Evolutionary conservation across 1,284 basidiomycete genomes (phyloP).

Genomic region (Malassezia japonica): DNA sequence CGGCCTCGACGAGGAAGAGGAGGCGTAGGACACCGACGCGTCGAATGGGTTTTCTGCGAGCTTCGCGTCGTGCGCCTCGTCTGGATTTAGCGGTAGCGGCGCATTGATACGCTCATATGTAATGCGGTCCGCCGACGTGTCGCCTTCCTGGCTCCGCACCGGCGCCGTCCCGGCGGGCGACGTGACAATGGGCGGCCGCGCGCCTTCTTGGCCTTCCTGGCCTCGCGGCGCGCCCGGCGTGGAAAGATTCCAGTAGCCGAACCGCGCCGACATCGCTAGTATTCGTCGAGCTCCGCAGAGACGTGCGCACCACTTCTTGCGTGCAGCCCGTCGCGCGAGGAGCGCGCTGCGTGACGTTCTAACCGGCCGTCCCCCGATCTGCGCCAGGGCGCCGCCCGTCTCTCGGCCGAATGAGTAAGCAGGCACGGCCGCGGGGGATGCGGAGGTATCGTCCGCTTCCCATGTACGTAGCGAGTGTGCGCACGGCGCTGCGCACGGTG

Average conservation of each 20-base stretch:
- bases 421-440: neutral
- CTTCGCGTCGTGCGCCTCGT: neutral
- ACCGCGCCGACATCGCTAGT: neutral
- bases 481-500: neutral
- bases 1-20: neutral
- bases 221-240: neutral
- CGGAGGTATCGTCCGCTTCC: too few relatives aligned
- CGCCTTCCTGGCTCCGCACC: neutral
- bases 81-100: neutral
- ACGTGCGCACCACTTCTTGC: too few relatives aligned
- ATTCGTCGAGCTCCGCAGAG: too few relatives aligned
- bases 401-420: conserved; percentile 1
- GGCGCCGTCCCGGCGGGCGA: too few relatives aligned
- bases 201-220: neutral
- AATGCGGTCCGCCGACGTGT: neutral
- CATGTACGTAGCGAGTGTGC: conserved; percentile 1
- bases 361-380: neutral
- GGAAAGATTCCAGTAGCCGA: neutral
- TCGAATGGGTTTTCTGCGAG: too few relatives aligned
- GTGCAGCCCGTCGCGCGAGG: too few relatives aligned
- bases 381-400: neutral
- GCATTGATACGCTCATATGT: neutral
- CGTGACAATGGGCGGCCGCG: too few relatives aligned
- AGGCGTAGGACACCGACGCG: too few relatives aligned
- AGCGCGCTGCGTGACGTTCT: neutral